Conservation (phyloP, 139 green algal genomes). For the Chlorella sp. region DNA sequence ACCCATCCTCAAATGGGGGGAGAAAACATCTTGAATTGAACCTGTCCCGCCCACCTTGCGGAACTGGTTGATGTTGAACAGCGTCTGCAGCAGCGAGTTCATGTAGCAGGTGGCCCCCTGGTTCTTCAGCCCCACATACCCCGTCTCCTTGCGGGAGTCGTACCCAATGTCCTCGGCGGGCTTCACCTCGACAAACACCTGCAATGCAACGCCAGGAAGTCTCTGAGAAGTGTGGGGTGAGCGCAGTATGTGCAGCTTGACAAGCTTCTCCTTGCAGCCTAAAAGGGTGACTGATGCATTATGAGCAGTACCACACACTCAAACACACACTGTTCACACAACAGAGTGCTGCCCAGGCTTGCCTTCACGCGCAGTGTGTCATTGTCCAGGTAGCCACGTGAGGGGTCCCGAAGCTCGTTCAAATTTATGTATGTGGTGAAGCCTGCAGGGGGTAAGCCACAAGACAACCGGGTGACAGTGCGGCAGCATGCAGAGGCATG, state of each 20-base stretch:
- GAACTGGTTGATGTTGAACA: slow-evolving; percentile 95
- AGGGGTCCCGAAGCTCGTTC: slow-evolving; percentile 63
- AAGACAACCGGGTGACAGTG: too few species aligned
- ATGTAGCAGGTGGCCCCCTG: slow-evolving; percentile 99
- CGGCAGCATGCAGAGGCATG: too few species aligned
- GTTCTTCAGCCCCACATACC: slow-evolving; percentile 97
- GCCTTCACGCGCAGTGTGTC: slow-evolving; percentile 68
- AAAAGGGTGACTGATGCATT: too few species aligned
- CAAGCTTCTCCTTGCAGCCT: neutral
- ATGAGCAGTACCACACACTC: too few species aligned
- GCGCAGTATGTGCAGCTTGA: too few species aligned
- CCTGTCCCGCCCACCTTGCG: slow-evolving; percentile 60
- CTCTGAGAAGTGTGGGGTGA: neutral
- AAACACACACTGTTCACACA: too few species aligned
- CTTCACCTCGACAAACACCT: slow-evolving; percentile 39
- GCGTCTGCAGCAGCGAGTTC: slow-evolving; percentile 98
- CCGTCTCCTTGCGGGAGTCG: slow-evolving; percentile 90
- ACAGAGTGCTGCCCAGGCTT: too few species aligned
- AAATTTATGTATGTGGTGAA: slow-evolving; percentile 86
- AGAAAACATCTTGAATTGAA: too few species aligned
- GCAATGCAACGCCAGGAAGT: neutral
- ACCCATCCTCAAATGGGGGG: too few species aligned
- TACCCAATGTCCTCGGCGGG: slow-evolving; percentile 65
- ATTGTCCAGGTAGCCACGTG: slow-evolving; percentile 74
- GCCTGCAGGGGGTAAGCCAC: slow-evolving; percentile 48